Evolutionary conservation across 2,329 filamentous ascomycete genomes (phyloP).

Genomic region (Neofusicoccum ribis): DNA sequence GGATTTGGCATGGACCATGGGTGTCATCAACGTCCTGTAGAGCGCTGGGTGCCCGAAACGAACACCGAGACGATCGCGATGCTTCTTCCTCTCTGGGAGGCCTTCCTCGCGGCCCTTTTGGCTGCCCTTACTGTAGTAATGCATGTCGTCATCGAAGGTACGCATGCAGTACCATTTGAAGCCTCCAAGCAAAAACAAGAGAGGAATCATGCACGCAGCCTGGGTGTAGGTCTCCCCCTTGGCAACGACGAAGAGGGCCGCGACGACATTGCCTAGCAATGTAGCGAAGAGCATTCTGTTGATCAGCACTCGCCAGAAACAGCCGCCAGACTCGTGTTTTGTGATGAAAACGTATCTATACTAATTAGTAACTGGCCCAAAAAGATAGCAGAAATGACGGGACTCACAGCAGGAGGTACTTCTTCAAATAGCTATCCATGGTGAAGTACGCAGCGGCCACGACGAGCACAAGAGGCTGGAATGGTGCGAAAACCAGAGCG

Average conservation of each 20-base stretch:
- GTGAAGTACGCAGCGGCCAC: slow-evolving; percentile 87
- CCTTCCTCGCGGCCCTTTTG: slow-evolving; percentile 47
- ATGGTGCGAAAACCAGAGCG: slow-evolving; percentile 75
- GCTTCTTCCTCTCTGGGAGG: slow-evolving; percentile 45
- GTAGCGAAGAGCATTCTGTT: slow-evolving; percentile 87
- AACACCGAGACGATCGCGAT: slow-evolving; percentile 65
- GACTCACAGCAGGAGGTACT: slow-evolving; percentile 78
- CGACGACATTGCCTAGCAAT: slow-evolving; percentile 75
- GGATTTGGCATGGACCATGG: slow-evolving; percentile 91
- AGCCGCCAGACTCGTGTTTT: slow-evolving; percentile 92
- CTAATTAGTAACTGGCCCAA: not conserved
- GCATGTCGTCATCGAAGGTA: slow-evolving; percentile 75
- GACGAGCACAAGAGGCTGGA: slow-evolving; percentile 85
- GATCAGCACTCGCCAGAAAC: slow-evolving; percentile 88
- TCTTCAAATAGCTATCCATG: slow-evolving; percentile 87
- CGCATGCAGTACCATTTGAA: slow-evolving; percentile 86
- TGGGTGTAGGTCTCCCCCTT: slow-evolving; percentile 57
- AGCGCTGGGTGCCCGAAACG: slow-evolving; percentile 89
- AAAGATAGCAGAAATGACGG: not conserved
- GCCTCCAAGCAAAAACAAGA: slow-evolving; percentile 73
- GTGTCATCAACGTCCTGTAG: slow-evolving; percentile 85
- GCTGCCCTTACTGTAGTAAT: slow-evolving; percentile 74
- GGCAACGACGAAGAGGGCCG: slow-evolving; percentile 74
- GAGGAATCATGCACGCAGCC: slow-evolving; percentile 69
- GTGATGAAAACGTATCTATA: slow-evolving; percentile 79